Base-by-base conservation (phyloP, 2,329 filamentous ascomycete species). In the Macrophomina tecta region DNA sequence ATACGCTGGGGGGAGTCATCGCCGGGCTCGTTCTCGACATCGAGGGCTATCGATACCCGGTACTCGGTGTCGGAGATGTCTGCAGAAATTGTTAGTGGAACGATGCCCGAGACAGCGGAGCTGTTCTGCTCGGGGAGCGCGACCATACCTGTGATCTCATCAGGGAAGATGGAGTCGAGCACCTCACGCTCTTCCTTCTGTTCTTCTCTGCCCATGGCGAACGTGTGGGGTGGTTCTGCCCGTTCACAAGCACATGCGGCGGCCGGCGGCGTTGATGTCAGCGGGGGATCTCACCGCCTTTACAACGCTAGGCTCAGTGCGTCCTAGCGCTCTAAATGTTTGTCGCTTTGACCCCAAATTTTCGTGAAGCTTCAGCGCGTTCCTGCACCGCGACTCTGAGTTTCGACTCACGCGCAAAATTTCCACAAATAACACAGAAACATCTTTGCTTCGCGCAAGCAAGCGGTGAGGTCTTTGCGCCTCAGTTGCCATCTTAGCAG, bases 141-240 rank as follows among this genome's bases (percentile, higher is more conserved):
- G 23, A 56, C 28, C 79, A 56, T 75, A 94, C 93, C 91, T 86
- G 90, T 94, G 73, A 99, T 97, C 82, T 99, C 95, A 68, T 99
- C 94, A 1, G 95, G 93, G 73, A 98, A 99, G 76, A 99, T 99
- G 69, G 94, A 97, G 76, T 97, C 93, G 77, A 99, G 92, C 73
- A 99, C 94, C 80, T 99, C 95, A 69, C 94, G 90, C 86, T 99
- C 95, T 82, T 99, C 95, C 71, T 90, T 82, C 80, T 99, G 95
- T 69, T 99, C 95, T 84, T 98, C 94, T 68, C 78, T 72, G 32
- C 83, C 83, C 83, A 85, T 85, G 65, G 62, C 68, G 42, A 30
- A 70, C 18, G 6, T 34, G 53, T 32, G 30, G 40, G 53, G 23
- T 60, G 23, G 18, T 18, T 23, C 63, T 40, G 23, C 30, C 46